phyloP scores from a whole-genome alignment of 805 yeast species.

The Wickerhamomyces bovis region DNA sequence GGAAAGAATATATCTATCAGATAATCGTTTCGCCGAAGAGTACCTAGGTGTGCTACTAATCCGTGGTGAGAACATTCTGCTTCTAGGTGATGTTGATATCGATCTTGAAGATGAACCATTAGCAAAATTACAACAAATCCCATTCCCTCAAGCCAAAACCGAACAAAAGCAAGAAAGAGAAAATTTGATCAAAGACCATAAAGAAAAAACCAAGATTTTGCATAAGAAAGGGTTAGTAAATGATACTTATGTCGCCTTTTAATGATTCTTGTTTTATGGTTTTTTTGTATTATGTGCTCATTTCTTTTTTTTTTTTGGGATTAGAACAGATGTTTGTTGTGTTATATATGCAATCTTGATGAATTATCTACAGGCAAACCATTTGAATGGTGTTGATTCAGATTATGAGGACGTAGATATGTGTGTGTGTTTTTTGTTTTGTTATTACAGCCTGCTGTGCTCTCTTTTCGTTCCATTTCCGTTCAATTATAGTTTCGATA shows the following conservation, averaged over 20 bases:
- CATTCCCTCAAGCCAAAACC: conserved; percentile 54
- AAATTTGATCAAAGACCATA: conserved; percentile 35
- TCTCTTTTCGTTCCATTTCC: conserved; percentile 2
- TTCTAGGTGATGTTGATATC: conserved; percentile 90
- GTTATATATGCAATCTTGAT: background rate
- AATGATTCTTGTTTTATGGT: background rate
- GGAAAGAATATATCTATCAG: conserved; percentile 71
- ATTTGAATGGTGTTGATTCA: background rate
- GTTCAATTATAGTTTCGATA: conserved; percentile 12
- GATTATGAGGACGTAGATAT: background rate
- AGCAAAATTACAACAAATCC: conserved; percentile 47
- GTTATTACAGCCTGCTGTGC: background rate
- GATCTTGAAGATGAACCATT: conserved; percentile 75
- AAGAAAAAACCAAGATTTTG: conserved; percentile 39
- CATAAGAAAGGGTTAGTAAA: conserved; percentile 50
- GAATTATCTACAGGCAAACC: background rate
- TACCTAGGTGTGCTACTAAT: conserved; percentile 77
- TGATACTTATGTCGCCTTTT: conserved; percentile 26
- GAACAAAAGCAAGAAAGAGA: conserved; percentile 29
- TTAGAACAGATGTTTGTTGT: background rate
- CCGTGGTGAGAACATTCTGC: conserved; percentile 93
- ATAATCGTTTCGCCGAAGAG: conserved; percentile 64
- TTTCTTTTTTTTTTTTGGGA: conserved; percentile 5
- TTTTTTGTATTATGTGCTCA: background rate
- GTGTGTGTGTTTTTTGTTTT: too few relatives aligned